These are phyloP conservation scores for Microthlaspi erraticum DNA, from an alignment of 345 rosid genomes.

Conservation along the genomic window DNA sequence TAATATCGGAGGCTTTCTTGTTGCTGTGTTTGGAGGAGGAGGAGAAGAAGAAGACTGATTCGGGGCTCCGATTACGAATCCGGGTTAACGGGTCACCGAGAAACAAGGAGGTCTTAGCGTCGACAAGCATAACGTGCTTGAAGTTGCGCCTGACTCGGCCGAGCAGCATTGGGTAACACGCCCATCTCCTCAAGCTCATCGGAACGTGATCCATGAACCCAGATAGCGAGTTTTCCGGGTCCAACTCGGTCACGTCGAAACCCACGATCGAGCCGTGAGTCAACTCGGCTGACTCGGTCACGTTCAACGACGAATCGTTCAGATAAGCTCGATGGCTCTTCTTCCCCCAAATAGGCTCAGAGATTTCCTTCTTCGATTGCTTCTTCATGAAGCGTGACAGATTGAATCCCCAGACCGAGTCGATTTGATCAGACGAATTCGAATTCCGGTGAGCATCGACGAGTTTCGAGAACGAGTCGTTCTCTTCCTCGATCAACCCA, in stretches of 20 bases:
- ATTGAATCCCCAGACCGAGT: constrained; percentile 53
- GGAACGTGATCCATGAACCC: constrained; percentile 83
- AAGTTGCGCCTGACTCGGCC: constrained; percentile 81
- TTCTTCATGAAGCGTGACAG: constrained; percentile 50
- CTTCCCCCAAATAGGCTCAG: constrained; percentile 89
- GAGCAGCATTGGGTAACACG: constrained; percentile 84
- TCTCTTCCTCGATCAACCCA: constrained; percentile 61
- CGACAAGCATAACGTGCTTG: constrained; percentile 72
- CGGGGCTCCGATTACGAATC: constrained; percentile 63
- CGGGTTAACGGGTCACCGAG: constrained; percentile 77
- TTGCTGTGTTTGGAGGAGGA: constrained; percentile 47
- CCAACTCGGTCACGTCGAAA: constrained; percentile 79
- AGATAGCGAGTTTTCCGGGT: constrained; percentile 83
- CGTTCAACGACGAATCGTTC: constrained; percentile 16
- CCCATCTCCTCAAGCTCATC: constrained; percentile 78
- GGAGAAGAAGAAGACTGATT: constrained; percentile 57
- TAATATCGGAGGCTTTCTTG: constrained; percentile 52
- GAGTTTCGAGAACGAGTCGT: constrained; percentile 68
- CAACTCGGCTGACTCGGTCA: constrained; percentile 50
- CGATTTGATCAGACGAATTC: constrained; percentile 43
- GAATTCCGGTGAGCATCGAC: constrained; percentile 38
- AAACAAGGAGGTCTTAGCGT: constrained; percentile 56
- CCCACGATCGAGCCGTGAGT: constrained; percentile 86
- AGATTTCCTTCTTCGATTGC: constrained; percentile 50
- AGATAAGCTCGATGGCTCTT: constrained; percentile 36